Conservation (phyloP, 169 alveolate genomes). For the Babesia divergens region DNA sequence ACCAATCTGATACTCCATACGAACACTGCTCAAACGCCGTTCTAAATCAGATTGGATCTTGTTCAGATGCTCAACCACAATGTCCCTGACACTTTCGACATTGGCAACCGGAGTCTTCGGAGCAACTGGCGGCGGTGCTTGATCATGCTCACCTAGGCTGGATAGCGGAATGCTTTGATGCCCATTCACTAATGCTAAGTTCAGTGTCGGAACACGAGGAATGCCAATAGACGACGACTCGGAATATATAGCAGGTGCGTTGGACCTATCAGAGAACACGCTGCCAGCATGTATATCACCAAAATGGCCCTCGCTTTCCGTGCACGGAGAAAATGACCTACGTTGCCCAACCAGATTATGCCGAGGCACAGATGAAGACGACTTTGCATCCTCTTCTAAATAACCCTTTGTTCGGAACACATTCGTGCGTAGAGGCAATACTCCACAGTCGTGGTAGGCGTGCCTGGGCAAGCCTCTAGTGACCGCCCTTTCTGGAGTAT, state of each 20-base stretch:
- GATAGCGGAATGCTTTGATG: neutral
- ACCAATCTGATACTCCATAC: constrained; percentile 17
- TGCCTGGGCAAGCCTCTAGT: no score
- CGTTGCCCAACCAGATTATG: no score
- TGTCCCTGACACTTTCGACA: neutral
- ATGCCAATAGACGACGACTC: constrained; percentile 4
- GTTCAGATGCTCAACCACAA: constrained; percentile 15
- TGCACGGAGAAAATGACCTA: no score
- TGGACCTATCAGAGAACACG: neutral
- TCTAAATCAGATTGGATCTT: constrained; percentile 19
- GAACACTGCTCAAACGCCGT: constrained; percentile 27
- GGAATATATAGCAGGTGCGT: neutral
- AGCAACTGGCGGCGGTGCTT: constrained; percentile 13
- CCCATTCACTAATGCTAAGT: neutral
- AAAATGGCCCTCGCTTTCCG: no score
- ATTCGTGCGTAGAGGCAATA: no score
- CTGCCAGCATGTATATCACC: neutral
- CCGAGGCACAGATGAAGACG: no score
- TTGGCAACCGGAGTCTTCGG: neutral
- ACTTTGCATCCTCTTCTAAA: no score
- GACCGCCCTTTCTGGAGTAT: no score
- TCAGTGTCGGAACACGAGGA: constrained; percentile 24
- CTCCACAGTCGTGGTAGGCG: no score
- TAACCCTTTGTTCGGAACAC: no score
- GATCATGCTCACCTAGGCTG: constrained; percentile 13